Conservation (phyloP, 495 filamentous ascomycete species). For the Neurospora hispaniola region DNA sequence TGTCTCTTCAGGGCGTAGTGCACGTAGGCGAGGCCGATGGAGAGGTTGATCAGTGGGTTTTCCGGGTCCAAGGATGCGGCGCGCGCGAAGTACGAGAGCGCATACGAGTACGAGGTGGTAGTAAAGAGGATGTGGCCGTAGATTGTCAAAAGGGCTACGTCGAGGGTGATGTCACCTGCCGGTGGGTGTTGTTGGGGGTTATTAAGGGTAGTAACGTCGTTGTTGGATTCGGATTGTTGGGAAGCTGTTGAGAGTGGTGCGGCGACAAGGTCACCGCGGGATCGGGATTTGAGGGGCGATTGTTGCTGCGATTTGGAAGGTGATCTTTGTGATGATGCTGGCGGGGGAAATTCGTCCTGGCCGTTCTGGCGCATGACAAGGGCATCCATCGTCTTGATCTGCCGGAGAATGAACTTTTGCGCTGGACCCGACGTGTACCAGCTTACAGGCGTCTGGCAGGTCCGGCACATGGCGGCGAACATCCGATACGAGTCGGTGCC, state of each 20-base stretch:
- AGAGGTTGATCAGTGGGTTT: conserved; percentile 68
- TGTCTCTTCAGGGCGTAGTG: conserved; percentile 81
- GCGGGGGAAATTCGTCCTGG: not conserved
- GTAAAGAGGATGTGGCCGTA: conserved; percentile 82
- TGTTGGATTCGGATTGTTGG: conserved; percentile 1
- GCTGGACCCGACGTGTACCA: conserved; percentile 51
- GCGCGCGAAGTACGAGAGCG: conserved; percentile 82
- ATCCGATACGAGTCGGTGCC: conserved; percentile 76
- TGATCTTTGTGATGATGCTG: not conserved
- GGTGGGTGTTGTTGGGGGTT: conserved; percentile 17
- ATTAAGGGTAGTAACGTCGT: not conserved
- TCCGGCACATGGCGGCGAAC: conserved; percentile 57
- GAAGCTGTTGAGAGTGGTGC: not conserved
- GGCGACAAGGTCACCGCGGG: not conserved
- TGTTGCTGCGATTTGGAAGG: not conserved
- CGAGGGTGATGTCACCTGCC: conserved; percentile 26
- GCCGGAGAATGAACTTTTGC: conserved; percentile 82
- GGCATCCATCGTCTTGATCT: conserved; percentile 81
- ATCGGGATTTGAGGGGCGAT: not conserved
- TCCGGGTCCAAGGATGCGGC: conserved; percentile 68
- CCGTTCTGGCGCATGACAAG: conserved; percentile 12
- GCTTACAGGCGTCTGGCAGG: conserved; percentile 47
- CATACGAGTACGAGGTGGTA: conserved; percentile 66
- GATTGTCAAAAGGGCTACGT: conserved; percentile 64
- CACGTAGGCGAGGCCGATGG: conserved; percentile 62